These are phyloP conservation scores for Pseudopediastrum boryanum DNA, from an alignment of 139 green algal genomes.

Conservation along the genomic window DNA sequence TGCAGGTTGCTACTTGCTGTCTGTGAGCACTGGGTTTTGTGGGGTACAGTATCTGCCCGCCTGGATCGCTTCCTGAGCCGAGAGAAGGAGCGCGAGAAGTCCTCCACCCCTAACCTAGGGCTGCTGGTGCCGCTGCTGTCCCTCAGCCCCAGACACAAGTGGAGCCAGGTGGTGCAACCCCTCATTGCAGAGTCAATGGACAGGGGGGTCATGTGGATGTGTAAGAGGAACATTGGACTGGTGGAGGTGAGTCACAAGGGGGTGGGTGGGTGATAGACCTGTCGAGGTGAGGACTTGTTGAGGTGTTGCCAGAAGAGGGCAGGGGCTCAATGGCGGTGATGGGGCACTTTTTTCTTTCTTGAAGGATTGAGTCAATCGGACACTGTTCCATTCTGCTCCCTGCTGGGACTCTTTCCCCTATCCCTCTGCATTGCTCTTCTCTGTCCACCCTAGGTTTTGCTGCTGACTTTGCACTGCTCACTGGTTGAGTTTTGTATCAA, in stretches of 20 bases:
- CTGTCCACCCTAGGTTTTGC: too few relatives aligned
- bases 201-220: conserved; percentile 41
- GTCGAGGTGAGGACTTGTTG: too few relatives aligned
- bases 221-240: conserved; percentile 34
- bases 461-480: too few relatives aligned
- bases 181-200: conserved; percentile 28
- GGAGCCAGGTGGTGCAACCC: conserved; percentile 3
- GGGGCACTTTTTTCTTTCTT: too few relatives aligned
- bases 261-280: background rate
- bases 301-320: too few relatives aligned
- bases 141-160: conserved; percentile 29
- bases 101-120: conserved; percentile 31
- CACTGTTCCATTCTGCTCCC: too few relatives aligned
- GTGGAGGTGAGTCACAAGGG: background rate
- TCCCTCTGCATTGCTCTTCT: too few relatives aligned
- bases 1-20: conserved; percentile 40
- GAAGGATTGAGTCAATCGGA: too few relatives aligned
- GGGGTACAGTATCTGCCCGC: conserved; percentile 7
- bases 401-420: too few relatives aligned
- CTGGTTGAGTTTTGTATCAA: too few relatives aligned
- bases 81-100: conserved; percentile 8
- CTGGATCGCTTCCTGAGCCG: conserved; percentile 29
- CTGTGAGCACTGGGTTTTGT: conserved; percentile 34
- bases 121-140: conserved; percentile 41
- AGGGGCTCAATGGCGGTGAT: too few relatives aligned